phyloP scores from a whole-genome alignment of 1,284 basidiomycete species.

The Ustilago tritici region DNA sequence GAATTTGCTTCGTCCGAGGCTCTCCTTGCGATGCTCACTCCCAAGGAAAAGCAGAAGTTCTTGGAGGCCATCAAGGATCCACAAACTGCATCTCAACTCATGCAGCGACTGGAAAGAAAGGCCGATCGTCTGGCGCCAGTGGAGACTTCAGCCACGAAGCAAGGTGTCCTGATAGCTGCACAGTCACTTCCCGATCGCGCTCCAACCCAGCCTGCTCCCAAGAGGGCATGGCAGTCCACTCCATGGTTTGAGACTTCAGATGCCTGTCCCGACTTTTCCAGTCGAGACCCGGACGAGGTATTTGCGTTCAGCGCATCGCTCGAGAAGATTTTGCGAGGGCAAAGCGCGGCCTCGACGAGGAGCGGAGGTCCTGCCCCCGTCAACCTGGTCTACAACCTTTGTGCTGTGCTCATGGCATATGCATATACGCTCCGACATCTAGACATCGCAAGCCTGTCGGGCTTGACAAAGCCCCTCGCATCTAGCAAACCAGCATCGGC shows the following conservation, averaged over 20 bases:
- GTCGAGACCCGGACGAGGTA: background rate
- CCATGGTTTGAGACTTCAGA: conserved; percentile 34
- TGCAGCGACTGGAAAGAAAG: conserved; percentile 29
- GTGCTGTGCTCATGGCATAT: conserved; percentile 52
- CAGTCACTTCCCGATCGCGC: background rate
- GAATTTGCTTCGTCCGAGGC: conserved; percentile 36
- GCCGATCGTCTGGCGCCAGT: conserved; percentile 7
- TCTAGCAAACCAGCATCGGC: background rate
- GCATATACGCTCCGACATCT: conserved; percentile 49
- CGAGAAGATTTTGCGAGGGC: conserved; percentile 8
- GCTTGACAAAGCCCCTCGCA: background rate
- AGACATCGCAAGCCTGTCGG: conserved; percentile 41
- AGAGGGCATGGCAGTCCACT: conserved; percentile 14
- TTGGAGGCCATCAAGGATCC: conserved; percentile 32
- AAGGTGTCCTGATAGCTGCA: conserved; percentile 8
- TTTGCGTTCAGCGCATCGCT: conserved; percentile 17
- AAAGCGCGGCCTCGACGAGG: background rate
- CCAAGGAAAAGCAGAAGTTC: conserved; percentile 42
- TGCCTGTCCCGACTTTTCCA: conserved; percentile 5
- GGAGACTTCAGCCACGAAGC: background rate
- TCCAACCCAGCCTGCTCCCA: background rate
- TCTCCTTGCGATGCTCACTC: conserved; percentile 50
- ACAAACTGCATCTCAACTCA: conserved; percentile 23
- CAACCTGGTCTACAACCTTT: conserved; percentile 47
- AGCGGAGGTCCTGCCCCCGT: background rate